A percentile compares a stretch with the other conserved stretches of the same genome.
Evolutionary conservation across 2,329 filamentous ascomycete genomes (phyloP).

Genomic region (Penicillium sp.): DNA sequence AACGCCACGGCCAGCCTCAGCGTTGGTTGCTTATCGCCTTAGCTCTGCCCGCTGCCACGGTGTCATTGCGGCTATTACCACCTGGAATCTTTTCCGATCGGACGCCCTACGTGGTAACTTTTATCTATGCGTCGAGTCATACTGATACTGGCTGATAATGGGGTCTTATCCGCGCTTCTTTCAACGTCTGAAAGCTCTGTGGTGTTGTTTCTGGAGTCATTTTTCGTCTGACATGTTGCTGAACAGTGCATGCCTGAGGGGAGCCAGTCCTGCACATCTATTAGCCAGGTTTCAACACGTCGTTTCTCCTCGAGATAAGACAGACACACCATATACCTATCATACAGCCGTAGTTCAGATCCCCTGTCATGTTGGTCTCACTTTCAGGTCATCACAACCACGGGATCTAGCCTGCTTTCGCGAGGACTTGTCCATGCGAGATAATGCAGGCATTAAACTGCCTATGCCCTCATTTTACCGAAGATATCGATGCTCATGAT

Average conservation of each 20-base stretch:
- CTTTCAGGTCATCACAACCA: no score
- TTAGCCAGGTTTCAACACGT: background rate
- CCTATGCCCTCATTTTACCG: no score
- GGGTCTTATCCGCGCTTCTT: background rate
- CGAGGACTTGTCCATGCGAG: no score
- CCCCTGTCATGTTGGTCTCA: background rate
- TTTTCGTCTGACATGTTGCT: no score
- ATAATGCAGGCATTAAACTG: background rate
- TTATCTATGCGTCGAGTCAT: background rate
- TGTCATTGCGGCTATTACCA: conserved; percentile 6
- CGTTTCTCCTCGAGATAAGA: no score
- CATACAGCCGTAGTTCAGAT: no score
- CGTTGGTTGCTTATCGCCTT: background rate
- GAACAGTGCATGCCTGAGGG: no score
- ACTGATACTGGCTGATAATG: no score
- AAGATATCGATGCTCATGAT: no score
- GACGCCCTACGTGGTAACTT: background rate
- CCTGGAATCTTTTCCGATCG: conserved; percentile 2
- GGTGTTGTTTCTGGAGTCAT: no score
- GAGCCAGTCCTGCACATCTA: background rate
- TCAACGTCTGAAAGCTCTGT: background rate
- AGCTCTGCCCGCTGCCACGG: conserved; percentile 8
- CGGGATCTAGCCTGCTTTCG: no score
- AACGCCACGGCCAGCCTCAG: background rate
- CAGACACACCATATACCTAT: no score